These are phyloP conservation scores for Tuber umbilicatum DNA, from an alignment of 495 filamentous ascomycete genomes.

Conservation along the genomic window DNA sequence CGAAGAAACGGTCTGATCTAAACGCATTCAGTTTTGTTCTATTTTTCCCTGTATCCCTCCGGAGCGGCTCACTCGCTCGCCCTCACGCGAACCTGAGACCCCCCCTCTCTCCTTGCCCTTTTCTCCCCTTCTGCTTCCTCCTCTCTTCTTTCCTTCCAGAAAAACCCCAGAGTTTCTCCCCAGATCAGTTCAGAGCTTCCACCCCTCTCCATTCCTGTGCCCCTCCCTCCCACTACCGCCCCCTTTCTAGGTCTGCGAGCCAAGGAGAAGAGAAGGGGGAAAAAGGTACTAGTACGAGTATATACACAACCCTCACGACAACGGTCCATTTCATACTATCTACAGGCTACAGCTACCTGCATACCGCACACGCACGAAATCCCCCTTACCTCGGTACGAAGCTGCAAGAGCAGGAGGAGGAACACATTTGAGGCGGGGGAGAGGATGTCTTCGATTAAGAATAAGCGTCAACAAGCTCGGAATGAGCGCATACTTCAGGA, in stretches of 20 bases:
- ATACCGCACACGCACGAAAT: slow-evolving; percentile 12
- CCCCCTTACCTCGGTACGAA: slow-evolving; percentile 5
- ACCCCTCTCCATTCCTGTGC: background rate
- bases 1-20: background rate
- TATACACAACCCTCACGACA: background rate
- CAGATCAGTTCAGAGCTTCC: background rate
- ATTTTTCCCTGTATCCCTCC: background rate
- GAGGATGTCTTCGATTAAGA: slow-evolving; percentile 47
- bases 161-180: background rate
- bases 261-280: background rate
- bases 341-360: slow-evolving; percentile 14
- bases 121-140: background rate
- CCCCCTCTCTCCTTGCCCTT: background rate
- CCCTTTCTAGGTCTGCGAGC: background rate
- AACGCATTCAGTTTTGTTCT: background rate
- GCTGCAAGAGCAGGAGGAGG: slow-evolving; percentile 7
- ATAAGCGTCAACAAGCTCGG: slow-evolving; percentile 93
- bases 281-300: background rate
- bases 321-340: background rate
- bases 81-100: background rate
- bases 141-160: background rate
- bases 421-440: slow-evolving; percentile 13
- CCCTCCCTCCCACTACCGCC: background rate
- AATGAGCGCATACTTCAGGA: slow-evolving; percentile 91
- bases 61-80: background rate